phyloP scores from a whole-genome alignment of 495 filamentous ascomycete genomes.

The Talaromyces stipitatus region DNA sequence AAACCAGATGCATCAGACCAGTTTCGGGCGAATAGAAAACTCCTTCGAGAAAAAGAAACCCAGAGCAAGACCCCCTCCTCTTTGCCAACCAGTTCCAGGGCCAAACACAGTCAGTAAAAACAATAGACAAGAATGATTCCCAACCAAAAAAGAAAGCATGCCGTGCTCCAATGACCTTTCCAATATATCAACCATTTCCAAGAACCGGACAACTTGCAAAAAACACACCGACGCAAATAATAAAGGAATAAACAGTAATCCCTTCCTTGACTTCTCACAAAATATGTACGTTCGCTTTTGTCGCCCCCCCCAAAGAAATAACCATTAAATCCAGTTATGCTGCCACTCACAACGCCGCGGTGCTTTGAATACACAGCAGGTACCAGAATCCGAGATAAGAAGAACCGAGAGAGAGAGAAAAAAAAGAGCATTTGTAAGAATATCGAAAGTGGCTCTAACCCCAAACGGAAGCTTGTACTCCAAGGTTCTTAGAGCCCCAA shows the following conservation, averaged over 20 bases:
- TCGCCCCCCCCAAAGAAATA: slow-evolving; percentile 14
- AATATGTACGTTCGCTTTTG: slow-evolving; percentile 9
- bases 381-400: background rate
- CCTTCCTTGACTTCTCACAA: slow-evolving; percentile 11
- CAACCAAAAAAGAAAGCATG: background rate
- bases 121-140: background rate
- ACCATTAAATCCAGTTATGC: slow-evolving; percentile 9
- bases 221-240: slow-evolving; percentile 2
- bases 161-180: slow-evolving; percentile 1
- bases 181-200: slow-evolving; percentile 2
- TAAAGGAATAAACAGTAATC: slow-evolving; percentile 7
- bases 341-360: slow-evolving; percentile 11
- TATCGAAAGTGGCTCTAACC: slow-evolving; percentile 36
- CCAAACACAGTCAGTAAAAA: background rate
- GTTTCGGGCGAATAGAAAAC: background rate
- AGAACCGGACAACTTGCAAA: background rate
- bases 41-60: background rate
- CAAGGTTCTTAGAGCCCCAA: slow-evolving; percentile 67
- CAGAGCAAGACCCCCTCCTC: background rate
- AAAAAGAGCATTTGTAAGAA: slow-evolving; percentile 8
- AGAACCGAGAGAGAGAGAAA: slow-evolving; percentile 1
- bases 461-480: slow-evolving; percentile 72
- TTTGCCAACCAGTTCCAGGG: background rate
- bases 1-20: slow-evolving; percentile 2
- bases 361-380: slow-evolving; percentile 10